Percentiles rank a stretch among this genome's conserved stretches.
phyloP scores from a whole-genome alignment of 2,329 filamentous ascomycete species.

The Aureobasidium lini region DNA sequence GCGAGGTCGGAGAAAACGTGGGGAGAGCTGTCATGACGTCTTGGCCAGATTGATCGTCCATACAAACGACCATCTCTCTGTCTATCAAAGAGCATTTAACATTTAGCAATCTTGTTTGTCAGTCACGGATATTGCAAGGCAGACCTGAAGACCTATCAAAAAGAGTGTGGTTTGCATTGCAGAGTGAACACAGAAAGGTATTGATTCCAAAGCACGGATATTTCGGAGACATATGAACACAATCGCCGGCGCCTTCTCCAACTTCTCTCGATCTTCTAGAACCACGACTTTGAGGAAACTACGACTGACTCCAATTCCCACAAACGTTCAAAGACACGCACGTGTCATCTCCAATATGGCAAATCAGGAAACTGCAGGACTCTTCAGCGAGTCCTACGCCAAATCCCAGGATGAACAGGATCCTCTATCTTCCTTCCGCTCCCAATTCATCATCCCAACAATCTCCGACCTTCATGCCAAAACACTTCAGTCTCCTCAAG shows the following conservation, averaged over 20 bases:
- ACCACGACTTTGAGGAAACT: not conserved
- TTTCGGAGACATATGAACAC: not conserved
- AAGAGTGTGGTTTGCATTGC: too few relatives aligned
- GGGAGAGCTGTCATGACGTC: slow-evolving; percentile 7
- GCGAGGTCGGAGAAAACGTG: slow-evolving; percentile 1
- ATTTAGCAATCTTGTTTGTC: not conserved
- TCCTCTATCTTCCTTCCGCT: slow-evolving; percentile 38
- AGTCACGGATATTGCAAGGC: not conserved
- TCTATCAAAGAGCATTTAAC: not conserved
- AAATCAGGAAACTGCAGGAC: not conserved
- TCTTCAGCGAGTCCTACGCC: slow-evolving; percentile 13
- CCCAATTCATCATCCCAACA: slow-evolving; percentile 71
- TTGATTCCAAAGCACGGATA: not conserved
- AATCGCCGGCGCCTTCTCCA: not conserved
- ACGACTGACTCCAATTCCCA: not conserved
- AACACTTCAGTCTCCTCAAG: slow-evolving; percentile 13
- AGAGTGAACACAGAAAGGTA: too few relatives aligned
- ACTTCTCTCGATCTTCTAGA: not conserved
- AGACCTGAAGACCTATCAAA: too few relatives aligned
- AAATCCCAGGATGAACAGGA: slow-evolving; percentile 30
- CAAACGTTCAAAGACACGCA: not conserved
- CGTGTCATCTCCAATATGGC: not conserved
- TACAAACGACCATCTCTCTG: not conserved
- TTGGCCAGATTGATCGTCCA: not conserved
- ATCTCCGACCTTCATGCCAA: slow-evolving; percentile 61